Base-by-base conservation (phyloP, 169 alveolate species). In the Cryptosporidium canis region DNA sequence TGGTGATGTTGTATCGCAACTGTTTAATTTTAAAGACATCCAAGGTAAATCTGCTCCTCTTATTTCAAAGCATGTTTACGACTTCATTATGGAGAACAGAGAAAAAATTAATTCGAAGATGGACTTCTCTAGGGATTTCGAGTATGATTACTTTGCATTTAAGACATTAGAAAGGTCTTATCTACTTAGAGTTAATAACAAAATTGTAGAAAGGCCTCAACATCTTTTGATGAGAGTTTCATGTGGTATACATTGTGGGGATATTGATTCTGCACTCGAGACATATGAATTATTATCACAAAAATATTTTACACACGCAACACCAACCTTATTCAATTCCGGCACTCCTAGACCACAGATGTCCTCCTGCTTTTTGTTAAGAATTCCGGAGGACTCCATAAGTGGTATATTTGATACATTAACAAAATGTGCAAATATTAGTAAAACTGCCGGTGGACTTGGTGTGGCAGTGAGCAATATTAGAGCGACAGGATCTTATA, bases 381-480 rank as follows among this genome's bases (percentile, higher is more conserved):
- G 94, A 44, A 96, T 97, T 97, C 85, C 95, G 91, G 98, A 95
- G 24, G 99, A 98, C 83, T 96, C 99, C 18, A 97, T 98, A n/a
- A 98, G 96, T 51, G 99, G 99, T 0, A 98, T 98, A 16, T 98
- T 96, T 85, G 99, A 96, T 83, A 97, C 99, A 0, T 84, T 97
- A 61, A 96, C 96, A 66, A 96, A 96, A 70, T 94, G 98, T 85
- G 99, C 99, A 33, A 83, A 96, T 58, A 98, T 98, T 67, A 95
- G 99, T 83, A 98, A 98, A 91, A 92, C 96, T 9, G 99, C 99
- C 1, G 99, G 99, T 4, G 99, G 99, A 7, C 96, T 98, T 35
- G 99, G 99, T 45, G 95, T 98, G 12, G 96, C 99, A 8, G 95
- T 97, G 27, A 97, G 96, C 70, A 96, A 96, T 82, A 96, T 98